phyloP scores from a whole-genome alignment of 331 rosid species.

The Saraca asoca region DNA sequence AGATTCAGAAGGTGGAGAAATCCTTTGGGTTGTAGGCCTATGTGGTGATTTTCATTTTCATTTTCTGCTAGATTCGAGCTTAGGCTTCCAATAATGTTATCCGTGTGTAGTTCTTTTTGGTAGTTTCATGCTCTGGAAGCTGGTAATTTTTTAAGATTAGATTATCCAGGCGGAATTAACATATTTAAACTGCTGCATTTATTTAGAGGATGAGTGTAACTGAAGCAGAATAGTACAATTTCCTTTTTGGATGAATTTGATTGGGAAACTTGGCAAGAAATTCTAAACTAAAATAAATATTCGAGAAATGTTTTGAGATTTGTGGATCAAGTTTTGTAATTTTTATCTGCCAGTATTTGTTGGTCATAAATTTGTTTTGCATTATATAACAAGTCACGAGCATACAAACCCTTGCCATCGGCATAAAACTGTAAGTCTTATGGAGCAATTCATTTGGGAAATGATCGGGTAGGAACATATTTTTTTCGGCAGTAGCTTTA shows the following conservation, averaged over 20 bases:
- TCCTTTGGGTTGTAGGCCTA: slow-evolving; percentile 55
- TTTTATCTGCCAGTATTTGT: no score
- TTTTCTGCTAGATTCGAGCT: slow-evolving; percentile 46
- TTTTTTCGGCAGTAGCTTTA: no score
- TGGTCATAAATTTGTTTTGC: no score
- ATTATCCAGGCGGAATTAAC: slow-evolving; percentile 40
- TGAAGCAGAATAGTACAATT: slow-evolving; percentile 37
- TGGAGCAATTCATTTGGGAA: no score
- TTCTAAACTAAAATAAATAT: slow-evolving; percentile 27
- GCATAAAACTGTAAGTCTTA: no score
- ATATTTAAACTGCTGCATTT: slow-evolving; percentile 30
- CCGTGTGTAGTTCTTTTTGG: slow-evolving; percentile 46
- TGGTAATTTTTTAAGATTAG: slow-evolving; percentile 36
- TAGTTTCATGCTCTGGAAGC: slow-evolving; percentile 34
- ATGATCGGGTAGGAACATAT: no score
- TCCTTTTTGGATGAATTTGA: slow-evolving; percentile 43
- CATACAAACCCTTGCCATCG: no score
- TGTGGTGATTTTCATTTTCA: slow-evolving; percentile 28
- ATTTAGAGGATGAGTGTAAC: slow-evolving; percentile 41
- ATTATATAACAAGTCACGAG: no score
- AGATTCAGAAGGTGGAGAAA: slow-evolving; percentile 73
- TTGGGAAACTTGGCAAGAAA: slow-evolving; percentile 34
- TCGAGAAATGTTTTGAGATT: neutral
- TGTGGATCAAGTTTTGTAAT: slow-evolving; percentile 35
- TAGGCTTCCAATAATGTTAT: slow-evolving; percentile 49